These are phyloP conservation scores for Candida berthetii DNA, from an alignment of 805 yeast species.

Conservation along the genomic window DNA sequence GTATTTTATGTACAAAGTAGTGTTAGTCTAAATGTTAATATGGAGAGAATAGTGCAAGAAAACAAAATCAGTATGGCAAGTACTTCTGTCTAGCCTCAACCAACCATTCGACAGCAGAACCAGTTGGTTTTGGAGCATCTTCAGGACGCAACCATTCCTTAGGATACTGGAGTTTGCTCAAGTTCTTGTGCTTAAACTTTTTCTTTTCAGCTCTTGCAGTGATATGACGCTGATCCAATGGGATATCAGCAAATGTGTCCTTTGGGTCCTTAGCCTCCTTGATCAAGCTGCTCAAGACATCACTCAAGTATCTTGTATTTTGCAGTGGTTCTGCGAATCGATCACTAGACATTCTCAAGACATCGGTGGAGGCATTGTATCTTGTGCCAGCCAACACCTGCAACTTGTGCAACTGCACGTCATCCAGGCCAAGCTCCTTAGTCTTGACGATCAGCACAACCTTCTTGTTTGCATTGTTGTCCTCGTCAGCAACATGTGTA, in stretches of 20 bases:
- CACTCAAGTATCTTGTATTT: constrained; percentile 70
- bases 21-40: no score
- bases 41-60: no score
- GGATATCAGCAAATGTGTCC: constrained; percentile 72
- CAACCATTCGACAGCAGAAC: background rate
- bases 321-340: constrained; percentile 75
- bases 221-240: constrained; percentile 73
- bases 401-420: constrained; percentile 61
- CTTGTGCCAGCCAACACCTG: constrained; percentile 74
- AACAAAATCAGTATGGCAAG: no score
- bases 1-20: no score
- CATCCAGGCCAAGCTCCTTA: constrained; percentile 44
- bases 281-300: constrained; percentile 54
- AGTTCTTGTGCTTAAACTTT: constrained; percentile 33
- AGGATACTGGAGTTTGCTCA: constrained; percentile 52
- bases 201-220: constrained; percentile 34
- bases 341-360: constrained; percentile 58
- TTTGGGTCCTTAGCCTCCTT: constrained; percentile 54
- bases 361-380: constrained; percentile 55
- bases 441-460: constrained; percentile 57
- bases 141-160: constrained; percentile 73
- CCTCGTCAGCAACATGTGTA: constrained; percentile 65
- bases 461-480: constrained; percentile 50
- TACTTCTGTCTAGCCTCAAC: background rate
- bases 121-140: constrained; percentile 45